A percentile compares a stretch with the other conserved stretches of the same genome.
phyloP scores from a whole-genome alignment of 768 basidiomycete genomes.

The Boletus patriciae region DNA sequence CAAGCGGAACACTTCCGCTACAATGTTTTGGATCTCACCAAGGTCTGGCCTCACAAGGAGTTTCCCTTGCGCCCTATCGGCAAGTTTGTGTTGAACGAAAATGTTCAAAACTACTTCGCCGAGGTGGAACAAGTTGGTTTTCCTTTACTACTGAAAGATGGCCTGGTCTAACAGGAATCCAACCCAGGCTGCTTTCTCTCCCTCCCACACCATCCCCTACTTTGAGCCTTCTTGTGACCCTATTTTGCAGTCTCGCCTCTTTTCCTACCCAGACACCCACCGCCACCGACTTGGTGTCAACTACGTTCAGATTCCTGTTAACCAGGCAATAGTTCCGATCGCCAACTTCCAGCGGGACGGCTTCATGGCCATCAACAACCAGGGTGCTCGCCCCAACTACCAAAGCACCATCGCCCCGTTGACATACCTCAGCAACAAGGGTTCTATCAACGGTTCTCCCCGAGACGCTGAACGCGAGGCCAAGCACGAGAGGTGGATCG shows the following conservation, averaged over 20 bases:
- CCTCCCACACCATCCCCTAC: constrained; percentile 84
- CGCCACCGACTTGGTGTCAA: constrained; percentile 80
- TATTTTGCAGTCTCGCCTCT: constrained; percentile 90
- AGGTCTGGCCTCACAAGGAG: constrained; percentile 85
- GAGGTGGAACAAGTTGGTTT: constrained; percentile 85
- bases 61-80: constrained; percentile 90
- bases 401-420: constrained; percentile 75
- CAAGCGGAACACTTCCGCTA: constrained; percentile 90
- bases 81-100: constrained; percentile 78
- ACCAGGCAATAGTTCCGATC: constrained; percentile 69
- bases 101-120: constrained; percentile 85
- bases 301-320: constrained; percentile 87
- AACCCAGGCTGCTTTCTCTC: constrained; percentile 73
- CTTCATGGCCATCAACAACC: constrained; percentile 62
- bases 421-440: constrained; percentile 52
- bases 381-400: constrained; percentile 87
- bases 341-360: constrained; percentile 96
- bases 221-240: constrained; percentile 91
- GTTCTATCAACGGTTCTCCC: constrained; percentile 42
- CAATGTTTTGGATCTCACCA: constrained; percentile 90
- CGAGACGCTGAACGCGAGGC: constrained; percentile 40
- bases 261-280: constrained; percentile 92
- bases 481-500: constrained; percentile 75
- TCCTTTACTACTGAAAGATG: constrained; percentile 27
- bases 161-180: constrained; percentile 6